These are phyloP conservation scores for Xerocomus spinulosus DNA, from an alignment of 768 basidiomycete species.

Conservation along the genomic window DNA sequence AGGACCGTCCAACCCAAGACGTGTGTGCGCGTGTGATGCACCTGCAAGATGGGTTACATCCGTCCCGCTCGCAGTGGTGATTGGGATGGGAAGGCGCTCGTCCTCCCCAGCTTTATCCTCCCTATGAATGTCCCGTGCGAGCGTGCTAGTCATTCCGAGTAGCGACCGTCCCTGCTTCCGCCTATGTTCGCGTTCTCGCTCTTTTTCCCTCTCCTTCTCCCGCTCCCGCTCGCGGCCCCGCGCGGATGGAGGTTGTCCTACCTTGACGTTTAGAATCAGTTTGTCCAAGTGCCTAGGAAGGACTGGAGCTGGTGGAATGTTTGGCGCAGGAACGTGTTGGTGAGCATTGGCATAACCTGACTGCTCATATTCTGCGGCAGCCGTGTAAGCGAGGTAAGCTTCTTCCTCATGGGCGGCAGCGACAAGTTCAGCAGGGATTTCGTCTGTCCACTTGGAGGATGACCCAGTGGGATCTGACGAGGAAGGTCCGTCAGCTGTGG, in stretches of 20 bases:
- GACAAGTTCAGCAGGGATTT: slow-evolving; percentile 73
- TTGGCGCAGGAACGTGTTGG: slow-evolving; percentile 53
- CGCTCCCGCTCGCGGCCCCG: slow-evolving; percentile 33
- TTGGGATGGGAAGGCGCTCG: slow-evolving; percentile 28
- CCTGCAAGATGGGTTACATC: slow-evolving; percentile 33
- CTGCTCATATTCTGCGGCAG: slow-evolving; percentile 32
- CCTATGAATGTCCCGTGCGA: slow-evolving; percentile 25
- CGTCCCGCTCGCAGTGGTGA: slow-evolving; percentile 38
- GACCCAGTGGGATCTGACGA: slow-evolving; percentile 28
- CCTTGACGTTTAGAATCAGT: slow-evolving; percentile 73
- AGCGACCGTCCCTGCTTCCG: slow-evolving; percentile 31
- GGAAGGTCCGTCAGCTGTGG: slow-evolving; percentile 25
- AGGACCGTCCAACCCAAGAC: slow-evolving; percentile 34
- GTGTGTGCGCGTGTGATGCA: slow-evolving; percentile 22
- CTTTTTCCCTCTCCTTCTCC: slow-evolving; percentile 34
- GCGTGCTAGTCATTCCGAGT: slow-evolving; percentile 34
- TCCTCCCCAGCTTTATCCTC: slow-evolving; percentile 20
- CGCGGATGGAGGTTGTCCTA: slow-evolving; percentile 30
- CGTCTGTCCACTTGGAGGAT: slow-evolving; percentile 61
- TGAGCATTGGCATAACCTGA: slow-evolving; percentile 34
- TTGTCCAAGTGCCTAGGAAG: slow-evolving; percentile 92
- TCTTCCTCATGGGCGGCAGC: slow-evolving; percentile 85
- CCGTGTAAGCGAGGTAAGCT: slow-evolving; percentile 47
- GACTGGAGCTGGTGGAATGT: slow-evolving; percentile 82
- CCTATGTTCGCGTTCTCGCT: slow-evolving; percentile 30